Conservation (phyloP, 2,329 filamentous ascomycete genomes). For the Fusarium incarnatum region DNA sequence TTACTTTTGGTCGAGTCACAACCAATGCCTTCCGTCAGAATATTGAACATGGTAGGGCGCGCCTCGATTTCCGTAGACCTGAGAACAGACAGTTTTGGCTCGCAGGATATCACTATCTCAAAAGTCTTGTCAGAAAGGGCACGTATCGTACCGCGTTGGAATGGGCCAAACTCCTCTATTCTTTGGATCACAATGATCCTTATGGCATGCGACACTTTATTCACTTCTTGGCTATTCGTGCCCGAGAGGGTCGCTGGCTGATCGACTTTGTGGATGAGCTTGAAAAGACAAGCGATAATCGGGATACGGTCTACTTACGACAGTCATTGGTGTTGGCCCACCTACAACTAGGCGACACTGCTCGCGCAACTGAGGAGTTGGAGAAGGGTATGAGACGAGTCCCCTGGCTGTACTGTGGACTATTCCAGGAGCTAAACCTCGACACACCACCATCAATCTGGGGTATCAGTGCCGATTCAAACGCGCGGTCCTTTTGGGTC, state of each 20-base stretch:
- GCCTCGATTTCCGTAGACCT: conserved; percentile 81
- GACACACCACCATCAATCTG: conserved; percentile 84
- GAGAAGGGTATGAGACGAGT: conserved; percentile 75
- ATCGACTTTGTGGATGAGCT: conserved; percentile 71
- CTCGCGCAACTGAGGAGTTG: conserved; percentile 74
- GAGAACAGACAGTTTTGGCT: conserved; percentile 96
- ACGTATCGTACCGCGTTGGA: conserved; percentile 94
- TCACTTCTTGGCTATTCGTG: conserved; percentile 86
- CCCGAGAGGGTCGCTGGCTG: conserved; percentile 80
- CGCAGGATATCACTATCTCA: conserved; percentile 88
- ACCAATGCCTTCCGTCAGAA: conserved; percentile 84
- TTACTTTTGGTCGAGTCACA: conserved; percentile 90
- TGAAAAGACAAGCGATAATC: conserved; percentile 52
- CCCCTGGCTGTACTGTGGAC: conserved; percentile 85
- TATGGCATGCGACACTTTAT: conserved; percentile 85
- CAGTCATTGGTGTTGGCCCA: conserved; percentile 83
- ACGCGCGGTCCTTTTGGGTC: conserved; percentile 73
- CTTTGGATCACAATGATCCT: conserved; percentile 80
- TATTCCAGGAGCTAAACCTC: conserved; percentile 85
- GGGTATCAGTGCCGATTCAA: conserved; percentile 75
- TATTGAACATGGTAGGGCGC: conserved; percentile 80
- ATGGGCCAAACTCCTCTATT: conserved; percentile 88
- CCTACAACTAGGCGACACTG: conserved; percentile 74
- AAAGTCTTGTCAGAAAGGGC: conserved; percentile 87
- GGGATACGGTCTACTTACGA: conserved; percentile 72